Conservation (phyloP, 2,329 filamentous ascomycete genomes). For the Lithohypha guttulata region DNA sequence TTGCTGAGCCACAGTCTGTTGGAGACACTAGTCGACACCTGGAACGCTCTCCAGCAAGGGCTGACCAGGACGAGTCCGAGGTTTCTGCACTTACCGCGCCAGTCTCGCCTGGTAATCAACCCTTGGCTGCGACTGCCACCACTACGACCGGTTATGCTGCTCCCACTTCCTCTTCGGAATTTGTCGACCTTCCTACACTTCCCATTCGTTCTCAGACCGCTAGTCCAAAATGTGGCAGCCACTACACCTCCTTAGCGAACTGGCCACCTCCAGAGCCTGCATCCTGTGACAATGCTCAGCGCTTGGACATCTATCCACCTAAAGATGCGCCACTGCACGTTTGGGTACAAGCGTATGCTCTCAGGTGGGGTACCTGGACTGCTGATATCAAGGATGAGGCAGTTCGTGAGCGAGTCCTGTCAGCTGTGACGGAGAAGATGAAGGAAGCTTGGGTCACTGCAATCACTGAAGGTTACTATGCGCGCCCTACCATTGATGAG, state of each 20-base stretch:
- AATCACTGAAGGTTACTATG: slow-evolving; percentile 6
- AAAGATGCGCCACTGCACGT: slow-evolving; percentile 12
- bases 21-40: too few species aligned
- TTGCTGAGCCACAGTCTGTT: too few species aligned
- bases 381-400: slow-evolving; percentile 14
- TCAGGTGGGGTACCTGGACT: slow-evolving; percentile 15
- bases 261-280: slow-evolving; percentile 5
- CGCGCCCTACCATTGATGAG: neutral
- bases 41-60: too few species aligned
- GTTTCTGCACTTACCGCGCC: too few species aligned
- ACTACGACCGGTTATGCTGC: too few species aligned
- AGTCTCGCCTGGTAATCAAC: too few species aligned
- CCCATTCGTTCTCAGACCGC: neutral
- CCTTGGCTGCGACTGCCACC: too few species aligned
- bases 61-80: too few species aligned
- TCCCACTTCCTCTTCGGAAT: too few species aligned
- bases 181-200: neutral
- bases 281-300: neutral
- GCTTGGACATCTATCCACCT: slow-evolving; percentile 5
- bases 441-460: slow-evolving; percentile 14
- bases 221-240: neutral
- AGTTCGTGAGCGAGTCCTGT: slow-evolving; percentile 13
- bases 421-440: slow-evolving; percentile 14
- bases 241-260: slow-evolving; percentile 3
- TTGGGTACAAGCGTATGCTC: slow-evolving; percentile 15